These are phyloP conservation scores for Cutaneotrichosporon sp. DNA, from an alignment of 1,284 basidiomycete genomes.

Conservation along the genomic window DNA sequence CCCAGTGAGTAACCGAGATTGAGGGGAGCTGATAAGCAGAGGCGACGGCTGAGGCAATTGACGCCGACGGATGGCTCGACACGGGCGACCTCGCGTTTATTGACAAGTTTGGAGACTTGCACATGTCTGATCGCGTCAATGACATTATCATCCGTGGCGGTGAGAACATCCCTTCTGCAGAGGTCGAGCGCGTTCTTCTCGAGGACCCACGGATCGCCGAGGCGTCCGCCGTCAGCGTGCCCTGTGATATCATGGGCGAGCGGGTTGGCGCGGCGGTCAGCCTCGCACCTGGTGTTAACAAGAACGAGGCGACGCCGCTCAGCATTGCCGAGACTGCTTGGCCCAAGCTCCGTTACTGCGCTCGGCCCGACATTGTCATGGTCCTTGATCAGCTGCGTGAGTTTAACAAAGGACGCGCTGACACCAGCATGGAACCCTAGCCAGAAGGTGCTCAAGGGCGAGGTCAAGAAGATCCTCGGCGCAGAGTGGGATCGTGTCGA, in stretches of 20 bases:
- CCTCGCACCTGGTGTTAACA: constrained; percentile 23
- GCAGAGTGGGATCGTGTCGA: constrained; percentile 19
- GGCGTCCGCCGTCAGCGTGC: constrained; percentile 43
- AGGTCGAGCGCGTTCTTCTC: constrained; percentile 46
- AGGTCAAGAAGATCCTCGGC: constrained; percentile 26
- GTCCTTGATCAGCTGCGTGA: constrained; percentile 24
- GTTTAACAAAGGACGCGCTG: background rate
- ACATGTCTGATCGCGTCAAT: constrained; percentile 39
- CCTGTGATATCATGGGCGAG: constrained; percentile 40
- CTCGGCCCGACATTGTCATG: constrained; percentile 20
- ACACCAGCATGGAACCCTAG: constrained; percentile 20
- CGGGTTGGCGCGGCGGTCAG: constrained; percentile 41
- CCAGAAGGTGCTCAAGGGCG: constrained; percentile 23
- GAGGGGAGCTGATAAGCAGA: constrained; percentile 27
- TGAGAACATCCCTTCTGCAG: constrained; percentile 42
- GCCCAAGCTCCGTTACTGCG: constrained; percentile 21
- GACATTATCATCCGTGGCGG: constrained; percentile 51
- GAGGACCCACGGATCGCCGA: constrained; percentile 37
- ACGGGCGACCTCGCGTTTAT: constrained; percentile 44
- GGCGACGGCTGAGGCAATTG: constrained; percentile 21
- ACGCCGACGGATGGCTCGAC: constrained; percentile 47
- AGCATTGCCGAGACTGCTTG: constrained; percentile 18
- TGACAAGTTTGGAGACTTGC: constrained; percentile 42
- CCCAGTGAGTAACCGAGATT: constrained; percentile 25
- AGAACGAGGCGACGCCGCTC: constrained; percentile 6